Percentiles rank a stretch among this genome's conserved stretches.
Conservation (phyloP, 257 asterid genomes). For the Haberlea rhodopensis region DNA sequence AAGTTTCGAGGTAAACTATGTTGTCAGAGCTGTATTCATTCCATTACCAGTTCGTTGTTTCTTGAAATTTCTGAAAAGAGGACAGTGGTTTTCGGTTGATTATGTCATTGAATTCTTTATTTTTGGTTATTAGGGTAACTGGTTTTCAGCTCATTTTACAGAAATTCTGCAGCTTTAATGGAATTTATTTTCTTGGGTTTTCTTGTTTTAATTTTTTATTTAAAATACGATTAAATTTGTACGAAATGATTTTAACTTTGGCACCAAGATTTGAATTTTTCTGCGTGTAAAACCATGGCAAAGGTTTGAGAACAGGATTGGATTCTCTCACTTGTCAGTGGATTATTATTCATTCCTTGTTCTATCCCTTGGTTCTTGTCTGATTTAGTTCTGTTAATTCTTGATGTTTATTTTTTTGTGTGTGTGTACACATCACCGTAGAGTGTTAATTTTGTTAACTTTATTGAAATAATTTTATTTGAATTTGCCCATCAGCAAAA, state of each 20-base stretch:
- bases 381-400: too few species aligned
- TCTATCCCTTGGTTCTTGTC: too few species aligned
- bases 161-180: neutral
- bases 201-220: neutral
- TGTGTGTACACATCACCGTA: too few species aligned
- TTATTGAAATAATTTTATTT: neutral
- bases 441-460: too few species aligned
- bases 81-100: neutral
- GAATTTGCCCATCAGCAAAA: conserved; percentile 24
- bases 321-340: too few species aligned
- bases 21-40: neutral
- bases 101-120: too few species aligned
- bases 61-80: neutral
- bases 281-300: too few species aligned
- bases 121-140: too few species aligned
- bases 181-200: neutral
- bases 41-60: neutral
- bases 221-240: too few species aligned
- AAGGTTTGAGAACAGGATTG: too few species aligned
- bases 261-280: too few species aligned
- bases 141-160: neutral
- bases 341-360: too few species aligned
- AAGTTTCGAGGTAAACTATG: conserved; percentile 37
- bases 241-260: neutral
- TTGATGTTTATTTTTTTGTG: neutral